Evolutionary conservation across 768 basidiomycete species (phyloP).

Genomic region (Jaapia argillacea): DNA sequence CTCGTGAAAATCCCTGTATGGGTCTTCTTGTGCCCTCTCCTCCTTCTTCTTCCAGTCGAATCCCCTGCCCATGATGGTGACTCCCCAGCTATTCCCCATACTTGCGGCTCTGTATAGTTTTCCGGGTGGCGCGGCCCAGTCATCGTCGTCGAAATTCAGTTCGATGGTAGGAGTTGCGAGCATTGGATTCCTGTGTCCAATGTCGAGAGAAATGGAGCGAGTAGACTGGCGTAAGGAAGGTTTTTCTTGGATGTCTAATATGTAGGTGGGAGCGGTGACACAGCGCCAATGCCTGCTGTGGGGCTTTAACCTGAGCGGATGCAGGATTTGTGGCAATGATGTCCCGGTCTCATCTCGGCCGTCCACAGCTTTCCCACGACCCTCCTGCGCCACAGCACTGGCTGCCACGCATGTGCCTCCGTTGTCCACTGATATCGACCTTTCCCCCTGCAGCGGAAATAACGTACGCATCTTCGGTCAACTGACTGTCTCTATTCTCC

Average conservation of each 20-base stretch:
- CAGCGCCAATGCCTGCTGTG: no score
- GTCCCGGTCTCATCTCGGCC: no score
- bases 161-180: slow-evolving; percentile 50
- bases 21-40: slow-evolving; percentile 17
- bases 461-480: no score
- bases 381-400: no score
- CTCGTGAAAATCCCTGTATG: slow-evolving; percentile 4
- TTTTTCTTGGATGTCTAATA: slow-evolving; percentile 11
- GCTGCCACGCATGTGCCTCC: no score
- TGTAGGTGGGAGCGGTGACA: slow-evolving; percentile 1
- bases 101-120: slow-evolving; percentile 51
- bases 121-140: slow-evolving; percentile 47
- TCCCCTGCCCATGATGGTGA: slow-evolving; percentile 76
- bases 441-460: no score
- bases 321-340: no score
- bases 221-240: slow-evolving; percentile 5
- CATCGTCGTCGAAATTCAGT: slow-evolving; percentile 53
- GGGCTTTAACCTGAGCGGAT: no score
- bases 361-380: no score
- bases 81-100: slow-evolving; percentile 73
- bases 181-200: slow-evolving; percentile 29
- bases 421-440: no score
- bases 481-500: no score
- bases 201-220: neutral
- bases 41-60: slow-evolving; percentile 55